Percentiles rank a stretch among this genome's conserved stretches.
phyloP scores from a whole-genome alignment of 1,284 basidiomycete genomes.

The Tilletia caries region DNA sequence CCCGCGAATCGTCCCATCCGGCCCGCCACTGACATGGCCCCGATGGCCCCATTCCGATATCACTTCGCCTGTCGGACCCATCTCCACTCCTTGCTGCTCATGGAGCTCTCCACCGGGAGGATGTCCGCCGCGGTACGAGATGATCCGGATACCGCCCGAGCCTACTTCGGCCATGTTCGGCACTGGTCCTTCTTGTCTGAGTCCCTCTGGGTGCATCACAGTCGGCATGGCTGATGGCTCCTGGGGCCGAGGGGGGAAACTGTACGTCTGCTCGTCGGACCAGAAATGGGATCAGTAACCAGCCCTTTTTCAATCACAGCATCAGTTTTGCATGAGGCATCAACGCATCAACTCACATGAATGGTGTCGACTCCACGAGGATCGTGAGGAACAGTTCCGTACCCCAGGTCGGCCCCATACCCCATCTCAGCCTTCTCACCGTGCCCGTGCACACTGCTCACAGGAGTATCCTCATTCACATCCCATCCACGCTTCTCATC shows the following conservation, averaged over 20 bases:
- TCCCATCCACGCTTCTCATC: conserved; percentile 10
- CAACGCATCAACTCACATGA: too few relatives aligned
- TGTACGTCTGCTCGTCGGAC: neutral
- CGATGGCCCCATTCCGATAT: neutral
- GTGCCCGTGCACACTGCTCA: neutral
- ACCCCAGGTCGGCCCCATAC: neutral
- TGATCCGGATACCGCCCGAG: neutral
- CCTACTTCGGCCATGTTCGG: neutral
- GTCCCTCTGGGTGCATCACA: too few relatives aligned
- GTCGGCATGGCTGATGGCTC: too few relatives aligned
- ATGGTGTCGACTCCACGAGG: too few relatives aligned
- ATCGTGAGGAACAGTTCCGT: neutral
- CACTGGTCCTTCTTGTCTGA: too few relatives aligned
- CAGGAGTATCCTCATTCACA: conserved; percentile 1
- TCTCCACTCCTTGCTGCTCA: neutral
- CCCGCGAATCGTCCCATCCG: neutral
- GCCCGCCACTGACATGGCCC: neutral
- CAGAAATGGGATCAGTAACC: too few relatives aligned
- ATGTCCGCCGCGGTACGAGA: conserved; percentile 8
- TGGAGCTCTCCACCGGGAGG: neutral
- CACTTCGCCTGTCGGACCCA: neutral
- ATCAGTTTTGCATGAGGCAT: too few relatives aligned
- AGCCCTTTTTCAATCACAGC: too few relatives aligned
- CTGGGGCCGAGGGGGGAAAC: neutral
- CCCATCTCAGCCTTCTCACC: conserved; percentile 9